Conservation (phyloP, 257 asterid genomes). For the Nicotiana tomentosiformis region DNA sequence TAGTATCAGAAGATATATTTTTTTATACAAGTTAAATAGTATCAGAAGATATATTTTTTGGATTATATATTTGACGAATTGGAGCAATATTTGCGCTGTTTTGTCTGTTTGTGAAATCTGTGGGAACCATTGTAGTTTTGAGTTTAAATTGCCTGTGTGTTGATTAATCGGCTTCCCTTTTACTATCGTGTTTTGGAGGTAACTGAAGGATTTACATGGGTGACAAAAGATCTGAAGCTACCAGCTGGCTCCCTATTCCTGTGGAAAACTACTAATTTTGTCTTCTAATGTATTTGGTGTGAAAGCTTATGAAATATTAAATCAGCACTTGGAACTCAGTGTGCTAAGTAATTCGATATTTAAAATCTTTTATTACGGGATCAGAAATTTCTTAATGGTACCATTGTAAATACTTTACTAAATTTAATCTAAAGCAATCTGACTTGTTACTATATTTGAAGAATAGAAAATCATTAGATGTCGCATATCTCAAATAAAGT, state of each 20-base stretch:
- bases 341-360: not conserved
- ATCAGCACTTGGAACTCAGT: too few relatives aligned
- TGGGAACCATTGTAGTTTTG: not conserved
- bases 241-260: not conserved
- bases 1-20: not conserved
- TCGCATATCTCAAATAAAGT: not conserved
- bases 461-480: not conserved
- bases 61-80: not conserved
- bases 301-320: not conserved
- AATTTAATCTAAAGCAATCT: not conserved
- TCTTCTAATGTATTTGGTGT: not conserved
- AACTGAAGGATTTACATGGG: not conserved
- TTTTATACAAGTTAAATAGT: not conserved
- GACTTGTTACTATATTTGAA: not conserved
- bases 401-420: not conserved
- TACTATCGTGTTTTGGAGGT: not conserved
- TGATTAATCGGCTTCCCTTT: not conserved
- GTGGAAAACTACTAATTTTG: not conserved
- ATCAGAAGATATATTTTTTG: not conserved
- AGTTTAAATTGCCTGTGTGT: not conserved
- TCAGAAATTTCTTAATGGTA: not conserved
- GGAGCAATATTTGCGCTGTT: too few relatives aligned
- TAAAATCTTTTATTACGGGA: not conserved
- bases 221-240: not conserved
- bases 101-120: not conserved